Percentiles rank a stretch among this genome's conserved stretches.
Evolutionary conservation across 75 land plant species (phyloP).

Genomic region (Picea sitchensis): DNA sequence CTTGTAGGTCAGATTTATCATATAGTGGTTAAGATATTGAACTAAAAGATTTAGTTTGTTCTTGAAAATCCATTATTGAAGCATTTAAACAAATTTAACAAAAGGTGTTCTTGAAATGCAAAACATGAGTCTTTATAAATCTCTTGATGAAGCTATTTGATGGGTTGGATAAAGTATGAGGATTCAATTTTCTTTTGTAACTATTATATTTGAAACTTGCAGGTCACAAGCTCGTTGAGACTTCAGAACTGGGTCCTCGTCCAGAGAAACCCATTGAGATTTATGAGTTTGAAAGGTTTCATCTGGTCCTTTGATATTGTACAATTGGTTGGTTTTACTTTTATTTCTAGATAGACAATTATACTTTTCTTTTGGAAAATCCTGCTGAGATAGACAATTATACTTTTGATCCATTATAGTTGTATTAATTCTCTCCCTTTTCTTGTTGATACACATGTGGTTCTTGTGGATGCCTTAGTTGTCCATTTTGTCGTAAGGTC

Average conservation of each 20-base stretch:
- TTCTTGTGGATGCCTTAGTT: constrained; percentile 43
- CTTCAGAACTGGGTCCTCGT: constrained; percentile 81
- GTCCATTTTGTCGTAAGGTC: constrained; percentile 99
- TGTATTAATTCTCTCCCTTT: neutral
- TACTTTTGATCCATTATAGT: neutral
- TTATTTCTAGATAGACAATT: neutral
- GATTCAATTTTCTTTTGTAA: neutral
- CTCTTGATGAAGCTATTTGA: neutral
- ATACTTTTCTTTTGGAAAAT: neutral
- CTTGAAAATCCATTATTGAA: neutral
- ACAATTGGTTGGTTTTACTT: neutral
- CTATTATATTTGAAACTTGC: neutral
- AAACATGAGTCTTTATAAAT: neutral
- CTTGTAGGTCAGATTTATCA: no score
- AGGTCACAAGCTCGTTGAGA: constrained; percentile 86
- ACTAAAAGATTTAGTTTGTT: neutral
- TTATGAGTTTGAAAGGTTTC: constrained; percentile 97
- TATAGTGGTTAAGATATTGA: neutral
- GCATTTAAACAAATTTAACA: neutral
- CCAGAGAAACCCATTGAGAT: constrained; percentile 96
- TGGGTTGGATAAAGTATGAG: neutral
- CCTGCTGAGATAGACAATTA: neutral
- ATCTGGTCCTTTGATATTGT: neutral
- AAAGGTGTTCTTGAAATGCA: neutral
- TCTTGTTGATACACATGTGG: constrained; percentile 1